Evolutionary conservation across 2,329 filamentous ascomycete species (phyloP).

Genomic region (Colletotrichum incanum): DNA sequence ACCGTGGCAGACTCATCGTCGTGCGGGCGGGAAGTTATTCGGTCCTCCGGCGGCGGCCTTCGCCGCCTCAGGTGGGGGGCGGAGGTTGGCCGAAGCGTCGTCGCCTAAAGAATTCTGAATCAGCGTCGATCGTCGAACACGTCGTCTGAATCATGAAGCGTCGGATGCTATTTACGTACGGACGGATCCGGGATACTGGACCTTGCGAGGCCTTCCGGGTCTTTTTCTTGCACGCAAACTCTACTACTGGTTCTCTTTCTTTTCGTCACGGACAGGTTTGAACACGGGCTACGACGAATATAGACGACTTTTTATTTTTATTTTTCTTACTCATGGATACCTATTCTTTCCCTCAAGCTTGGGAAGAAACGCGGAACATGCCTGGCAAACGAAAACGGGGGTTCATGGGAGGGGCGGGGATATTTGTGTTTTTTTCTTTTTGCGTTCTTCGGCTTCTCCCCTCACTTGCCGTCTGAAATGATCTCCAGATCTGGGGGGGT

Average conservation of each 20-base stretch:
- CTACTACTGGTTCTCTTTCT: conserved; percentile 2
- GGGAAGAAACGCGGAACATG: conserved; percentile 28
- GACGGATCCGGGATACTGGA: conserved; percentile 26
- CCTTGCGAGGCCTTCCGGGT: not conserved
- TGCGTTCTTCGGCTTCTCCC: not conserved
- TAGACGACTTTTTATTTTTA: conserved; percentile 21
- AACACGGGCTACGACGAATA: conserved; percentile 32
- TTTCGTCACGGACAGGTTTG: conserved; percentile 26
- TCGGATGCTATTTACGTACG: conserved; percentile 41
- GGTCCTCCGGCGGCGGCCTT: conserved; percentile 66
- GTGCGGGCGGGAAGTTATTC: conserved; percentile 69
- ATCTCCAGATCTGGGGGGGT: conserved; percentile 24
- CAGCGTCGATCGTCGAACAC: conserved; percentile 15
- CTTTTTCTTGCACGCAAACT: not conserved
- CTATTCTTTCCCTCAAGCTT: conserved; percentile 20
- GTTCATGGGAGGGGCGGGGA: conserved; percentile 8
- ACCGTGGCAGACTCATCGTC: conserved; percentile 60
- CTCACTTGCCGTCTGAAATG: conserved; percentile 31
- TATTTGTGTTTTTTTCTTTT: not conserved
- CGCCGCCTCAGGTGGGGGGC: conserved; percentile 69
- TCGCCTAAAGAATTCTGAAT: conserved; percentile 54
- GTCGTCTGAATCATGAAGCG: conserved; percentile 35
- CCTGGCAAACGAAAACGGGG: conserved; percentile 36
- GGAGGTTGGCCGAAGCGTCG: conserved; percentile 65
- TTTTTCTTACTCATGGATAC: conserved; percentile 34